These are phyloP conservation scores for Hypoxylon fragiforme DNA, from an alignment of 495 filamentous ascomycete species.

Conservation along the genomic window DNA sequence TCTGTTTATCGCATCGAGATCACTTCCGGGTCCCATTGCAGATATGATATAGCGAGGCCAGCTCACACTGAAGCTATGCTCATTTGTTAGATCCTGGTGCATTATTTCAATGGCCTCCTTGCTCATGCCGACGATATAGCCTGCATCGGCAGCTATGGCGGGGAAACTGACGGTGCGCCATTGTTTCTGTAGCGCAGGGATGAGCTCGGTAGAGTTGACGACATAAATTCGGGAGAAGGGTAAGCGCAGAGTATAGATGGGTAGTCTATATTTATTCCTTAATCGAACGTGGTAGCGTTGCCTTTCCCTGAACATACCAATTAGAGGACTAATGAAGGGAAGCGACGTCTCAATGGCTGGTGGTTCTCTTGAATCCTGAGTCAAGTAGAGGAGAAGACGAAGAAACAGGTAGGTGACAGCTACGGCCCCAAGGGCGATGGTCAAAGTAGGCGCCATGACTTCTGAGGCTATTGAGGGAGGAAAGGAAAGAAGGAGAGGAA, in stretches of 20 bases:
- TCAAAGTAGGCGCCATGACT: no score
- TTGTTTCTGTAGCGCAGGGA: conserved; percentile 26
- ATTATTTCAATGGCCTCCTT: conserved; percentile 21
- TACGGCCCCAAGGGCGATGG: no score
- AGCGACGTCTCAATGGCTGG: background rate
- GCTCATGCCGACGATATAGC: conserved; percentile 15
- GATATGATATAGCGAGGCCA: background rate
- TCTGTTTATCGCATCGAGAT: no score
- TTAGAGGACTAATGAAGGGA: conserved; percentile 1
- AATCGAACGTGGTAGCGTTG: background rate
- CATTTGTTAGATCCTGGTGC: conserved; percentile 6
- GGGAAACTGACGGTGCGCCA: conserved; percentile 25
- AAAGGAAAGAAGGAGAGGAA: no score
- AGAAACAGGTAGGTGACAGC: conserved; percentile 11
- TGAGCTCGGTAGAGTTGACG: conserved; percentile 27
- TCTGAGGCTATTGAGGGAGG: no score
- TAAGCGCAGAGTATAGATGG: conserved; percentile 39
- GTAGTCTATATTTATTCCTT: conserved; percentile 27
- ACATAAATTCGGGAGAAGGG: conserved; percentile 32
- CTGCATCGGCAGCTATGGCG: conserved; percentile 1
- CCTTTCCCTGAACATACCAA: background rate
- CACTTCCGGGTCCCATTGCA: conserved; percentile 20
- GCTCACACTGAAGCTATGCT: conserved; percentile 29
- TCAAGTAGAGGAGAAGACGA: background rate
- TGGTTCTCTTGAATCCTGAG: conserved; percentile 11